phyloP scores from a whole-genome alignment of 1,284 basidiomycete genomes.

The Ustilago sp. region DNA sequence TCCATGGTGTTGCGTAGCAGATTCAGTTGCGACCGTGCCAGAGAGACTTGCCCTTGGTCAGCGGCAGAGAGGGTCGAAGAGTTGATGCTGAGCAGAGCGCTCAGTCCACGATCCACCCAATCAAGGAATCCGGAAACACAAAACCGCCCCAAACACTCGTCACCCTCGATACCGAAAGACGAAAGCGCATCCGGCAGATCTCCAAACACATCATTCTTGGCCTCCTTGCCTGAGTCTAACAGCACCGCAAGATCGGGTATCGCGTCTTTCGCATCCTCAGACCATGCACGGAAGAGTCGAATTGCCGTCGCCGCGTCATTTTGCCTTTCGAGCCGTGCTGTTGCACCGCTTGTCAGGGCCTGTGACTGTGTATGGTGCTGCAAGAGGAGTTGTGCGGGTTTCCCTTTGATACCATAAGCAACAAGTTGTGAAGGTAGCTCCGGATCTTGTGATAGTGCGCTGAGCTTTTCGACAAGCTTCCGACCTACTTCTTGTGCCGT shows the following conservation, averaged over 20 bases:
- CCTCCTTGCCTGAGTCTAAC: conserved; percentile 17
- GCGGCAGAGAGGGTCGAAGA: background rate
- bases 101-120: conserved; percentile 35
- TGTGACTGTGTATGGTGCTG: background rate
- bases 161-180: conserved; percentile 30
- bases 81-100: background rate
- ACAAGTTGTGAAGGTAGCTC: conserved; percentile 29
- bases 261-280: conserved; percentile 20
- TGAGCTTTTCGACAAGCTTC: conserved; percentile 23
- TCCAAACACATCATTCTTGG: conserved; percentile 6
- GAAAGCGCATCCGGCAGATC: conserved; percentile 26
- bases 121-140: conserved; percentile 43
- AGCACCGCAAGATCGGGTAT: conserved; percentile 15
- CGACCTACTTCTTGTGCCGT: conserved; percentile 33
- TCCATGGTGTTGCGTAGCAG: conserved; percentile 50
- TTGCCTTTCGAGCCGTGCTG: background rate
- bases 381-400: conserved; percentile 16
- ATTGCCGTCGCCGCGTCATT: conserved; percentile 14
- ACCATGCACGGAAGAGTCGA: conserved; percentile 25
- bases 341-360: background rate
- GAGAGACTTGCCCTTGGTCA: conserved; percentile 19
- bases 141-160: conserved; percentile 34
- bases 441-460: conserved; percentile 14
- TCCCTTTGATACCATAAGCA: conserved; percentile 41
- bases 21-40: conserved; percentile 40